A percentile compares a stretch with the other conserved stretches of the same genome.
Conservation (phyloP, 371 early-diverging fungal genomes). For the Umbelopsis sp. region DNA sequence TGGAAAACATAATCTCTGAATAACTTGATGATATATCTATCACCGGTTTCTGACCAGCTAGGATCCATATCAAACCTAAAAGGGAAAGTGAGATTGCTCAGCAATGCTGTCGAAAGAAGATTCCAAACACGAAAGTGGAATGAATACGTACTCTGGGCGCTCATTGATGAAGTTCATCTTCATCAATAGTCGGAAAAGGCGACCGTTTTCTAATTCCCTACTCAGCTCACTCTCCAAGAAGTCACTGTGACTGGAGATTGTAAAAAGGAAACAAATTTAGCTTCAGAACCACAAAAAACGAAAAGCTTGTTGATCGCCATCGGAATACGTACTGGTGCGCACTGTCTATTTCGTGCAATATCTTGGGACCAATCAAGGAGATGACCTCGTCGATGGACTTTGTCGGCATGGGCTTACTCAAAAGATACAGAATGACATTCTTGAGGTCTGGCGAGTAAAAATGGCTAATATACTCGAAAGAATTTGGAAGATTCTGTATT, state of each 20-base stretch:
- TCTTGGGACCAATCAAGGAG: constrained; percentile 77
- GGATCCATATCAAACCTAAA: constrained; percentile 83
- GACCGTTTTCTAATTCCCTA: constrained; percentile 88
- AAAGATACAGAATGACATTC: constrained; percentile 78
- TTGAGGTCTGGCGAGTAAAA: constrained; percentile 81
- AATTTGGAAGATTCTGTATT: constrained; percentile 69
- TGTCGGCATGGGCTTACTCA: constrained; percentile 74
- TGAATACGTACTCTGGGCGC: constrained; percentile 79
- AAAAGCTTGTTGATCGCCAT: constrained; percentile 12
- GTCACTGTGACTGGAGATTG: constrained; percentile 66
- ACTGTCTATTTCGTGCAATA: constrained; percentile 76
- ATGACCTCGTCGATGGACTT: constrained; percentile 87
- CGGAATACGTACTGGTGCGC: constrained; percentile 59
- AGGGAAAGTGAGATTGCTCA: not conserved
- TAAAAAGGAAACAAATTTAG: too few relatives aligned
- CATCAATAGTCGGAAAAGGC: constrained; percentile 79
- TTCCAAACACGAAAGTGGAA: too few relatives aligned
- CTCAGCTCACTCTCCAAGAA: constrained; percentile 75
- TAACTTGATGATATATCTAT: constrained; percentile 91
- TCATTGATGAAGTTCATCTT: constrained; percentile 95
- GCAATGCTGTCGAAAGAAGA: not conserved
- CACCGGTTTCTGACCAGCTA: constrained; percentile 96
- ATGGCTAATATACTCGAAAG: constrained; percentile 75
- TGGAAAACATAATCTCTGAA: constrained; percentile 98
- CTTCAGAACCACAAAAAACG: not conserved